These are phyloP conservation scores for Cladophialophora bantiana DNA, from an alignment of 2,329 filamentous ascomycete species.

Conservation along the genomic window DNA sequence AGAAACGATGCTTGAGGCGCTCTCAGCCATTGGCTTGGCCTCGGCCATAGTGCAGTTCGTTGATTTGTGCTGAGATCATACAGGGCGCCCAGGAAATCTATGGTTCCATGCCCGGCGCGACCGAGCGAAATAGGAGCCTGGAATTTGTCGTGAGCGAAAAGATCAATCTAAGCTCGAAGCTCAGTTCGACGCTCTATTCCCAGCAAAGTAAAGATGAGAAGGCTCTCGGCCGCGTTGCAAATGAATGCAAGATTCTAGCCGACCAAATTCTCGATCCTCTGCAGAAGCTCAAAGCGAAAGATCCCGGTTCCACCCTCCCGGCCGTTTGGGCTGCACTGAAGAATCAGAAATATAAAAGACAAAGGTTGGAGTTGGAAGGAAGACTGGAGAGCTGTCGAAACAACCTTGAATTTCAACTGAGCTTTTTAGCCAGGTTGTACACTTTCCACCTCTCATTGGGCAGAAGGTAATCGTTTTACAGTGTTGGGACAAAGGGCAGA, in stretches of 20 bases:
- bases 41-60: not conserved
- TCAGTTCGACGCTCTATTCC: not conserved
- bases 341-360: not conserved
- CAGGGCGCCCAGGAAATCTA: constrained; percentile 1
- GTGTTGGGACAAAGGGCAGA: not conserved
- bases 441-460: not conserved
- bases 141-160: not conserved
- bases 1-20: not conserved
- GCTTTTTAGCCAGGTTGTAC: not conserved
- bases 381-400: not conserved
- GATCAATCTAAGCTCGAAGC: not conserved
- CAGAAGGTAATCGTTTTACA: not conserved
- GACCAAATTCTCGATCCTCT: not conserved
- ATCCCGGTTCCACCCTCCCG: not conserved
- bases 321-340: constrained; percentile 1
- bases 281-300: not conserved
- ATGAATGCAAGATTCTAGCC: constrained; percentile 4
- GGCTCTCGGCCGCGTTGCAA: not conserved
- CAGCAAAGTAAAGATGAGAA: not conserved
- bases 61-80: constrained; percentile 1
- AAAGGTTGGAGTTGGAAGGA: not conserved
- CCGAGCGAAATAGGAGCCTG: not conserved
- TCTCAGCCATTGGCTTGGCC: not conserved
- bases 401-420: constrained; percentile 1
- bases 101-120: not conserved